Base-by-base conservation (phyloP, 495 filamentous ascomycete genomes). In the Margaritispora aquatica region DNA sequence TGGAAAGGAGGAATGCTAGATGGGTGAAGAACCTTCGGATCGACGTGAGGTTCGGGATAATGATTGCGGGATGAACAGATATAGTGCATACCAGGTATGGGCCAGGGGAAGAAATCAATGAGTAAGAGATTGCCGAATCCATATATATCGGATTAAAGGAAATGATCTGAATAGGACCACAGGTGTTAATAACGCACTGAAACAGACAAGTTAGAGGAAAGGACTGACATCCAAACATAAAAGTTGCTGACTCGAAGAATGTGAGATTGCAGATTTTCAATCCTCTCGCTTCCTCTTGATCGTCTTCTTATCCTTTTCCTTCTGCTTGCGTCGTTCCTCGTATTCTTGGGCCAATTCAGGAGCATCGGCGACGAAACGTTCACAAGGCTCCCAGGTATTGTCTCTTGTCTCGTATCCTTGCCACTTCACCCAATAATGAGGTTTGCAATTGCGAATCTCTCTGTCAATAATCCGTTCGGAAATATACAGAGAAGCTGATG, bases 321-420 rank as follows among this genome's bases (percentile, higher is more conserved):
- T 34, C 31, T 46, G 29, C 54, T 52, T 20, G 36, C 19, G 50
- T 63, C 60, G 34, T 48, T 58, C 19, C 55, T 63, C 60, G 34
- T 48, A 63, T 2, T 26, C 60, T 11, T 63, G 55, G n/a, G 58
- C 60, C 36, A 63, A 1, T 21, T 8, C 7, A 13, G 60, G 60
- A 10, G 51, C 55, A 55, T 63, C 60, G 11, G 23, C 47, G 1
- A 19, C 20, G 17, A 63, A 31, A 11, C 41, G 50, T 4, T 58
- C 50, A 29, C 49, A 58, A 10, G 50, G 60, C 21, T 63, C 60
- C 60, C 60, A 63, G 21, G 60, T 63, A n/a, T 51, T 58, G 26
- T 63, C 60, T 27, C 58, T 41, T 23, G 41, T 15, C 21, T 54
- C 19, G 9, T 57, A 63, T 17, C 55, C 49, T 27, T 63, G 20